phyloP scores from a whole-genome alignment of 1,284 basidiomycete genomes.

The Polyporus tsugae region DNA sequence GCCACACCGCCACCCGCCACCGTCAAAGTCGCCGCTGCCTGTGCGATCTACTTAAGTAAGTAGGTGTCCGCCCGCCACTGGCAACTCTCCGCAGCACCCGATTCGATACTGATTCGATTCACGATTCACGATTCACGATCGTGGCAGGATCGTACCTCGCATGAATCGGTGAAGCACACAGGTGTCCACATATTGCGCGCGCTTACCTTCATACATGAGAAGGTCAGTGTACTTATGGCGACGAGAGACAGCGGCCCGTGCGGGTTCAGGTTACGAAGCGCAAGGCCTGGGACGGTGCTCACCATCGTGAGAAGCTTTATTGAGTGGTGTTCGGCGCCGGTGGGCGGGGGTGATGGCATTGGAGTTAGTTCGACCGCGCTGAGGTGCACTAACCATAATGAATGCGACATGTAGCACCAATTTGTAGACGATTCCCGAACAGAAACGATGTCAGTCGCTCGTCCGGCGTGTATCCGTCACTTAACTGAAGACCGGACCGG shows the following conservation, averaged over 20 bases:
- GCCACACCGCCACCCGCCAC: conserved; percentile 2
- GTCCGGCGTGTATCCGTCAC: background rate
- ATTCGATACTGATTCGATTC: too few relatives aligned
- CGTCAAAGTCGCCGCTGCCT: background rate
- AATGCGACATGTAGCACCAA: background rate
- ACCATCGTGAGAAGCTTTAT: background rate
- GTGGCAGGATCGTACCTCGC: background rate
- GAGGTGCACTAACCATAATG: background rate
- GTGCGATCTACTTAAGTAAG: background rate
- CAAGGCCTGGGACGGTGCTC: background rate
- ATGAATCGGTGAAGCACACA: background rate
- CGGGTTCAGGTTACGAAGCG: background rate
- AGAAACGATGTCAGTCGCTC: background rate
- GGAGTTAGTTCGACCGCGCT: background rate
- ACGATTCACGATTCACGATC: background rate
- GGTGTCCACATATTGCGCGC: background rate
- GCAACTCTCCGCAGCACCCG: background rate
- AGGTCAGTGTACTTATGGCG: too few relatives aligned
- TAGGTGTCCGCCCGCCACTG: background rate
- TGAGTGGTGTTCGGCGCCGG: background rate
- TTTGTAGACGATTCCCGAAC: background rate
- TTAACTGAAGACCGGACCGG: background rate
- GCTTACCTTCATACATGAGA: background rate
- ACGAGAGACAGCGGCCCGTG: too few relatives aligned
- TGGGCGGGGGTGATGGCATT: background rate